phyloP scores from a whole-genome alignment of 73 alveolate genomes.

The Symbiodinium natans region DNA sequence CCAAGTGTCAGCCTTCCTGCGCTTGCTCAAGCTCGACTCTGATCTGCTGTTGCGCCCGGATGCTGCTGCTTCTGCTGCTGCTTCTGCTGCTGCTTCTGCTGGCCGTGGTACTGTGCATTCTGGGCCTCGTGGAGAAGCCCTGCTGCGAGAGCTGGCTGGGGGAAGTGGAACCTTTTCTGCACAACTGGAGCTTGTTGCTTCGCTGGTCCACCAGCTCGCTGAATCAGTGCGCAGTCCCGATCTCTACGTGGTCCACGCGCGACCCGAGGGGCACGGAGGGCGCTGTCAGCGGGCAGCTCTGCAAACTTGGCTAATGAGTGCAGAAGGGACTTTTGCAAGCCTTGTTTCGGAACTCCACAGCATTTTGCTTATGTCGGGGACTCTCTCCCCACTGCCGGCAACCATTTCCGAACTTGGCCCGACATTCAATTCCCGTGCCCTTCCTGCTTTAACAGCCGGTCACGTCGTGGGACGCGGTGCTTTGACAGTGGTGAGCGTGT shows the following conservation, averaged over 20 bases:
- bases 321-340: constrained; percentile 59
- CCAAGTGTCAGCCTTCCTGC: constrained; percentile 45
- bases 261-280: constrained; percentile 76
- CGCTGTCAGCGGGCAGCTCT: constrained; percentile 24
- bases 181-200: constrained; percentile 68
- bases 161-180: constrained; percentile 64
- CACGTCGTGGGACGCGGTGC: constrained; percentile 94
- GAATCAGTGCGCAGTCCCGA: constrained; percentile 56
- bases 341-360: constrained; percentile 86
- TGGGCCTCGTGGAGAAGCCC: constrained; percentile 71
- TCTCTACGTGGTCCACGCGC: constrained; percentile 56
- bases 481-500: constrained; percentile 94
- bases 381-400: constrained; percentile 96
- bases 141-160: constrained; percentile 56
- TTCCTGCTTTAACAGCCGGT: constrained; percentile 93
- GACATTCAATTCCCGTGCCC: constrained; percentile 60
- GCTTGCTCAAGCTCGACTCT: constrained; percentile 55
- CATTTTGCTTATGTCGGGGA: constrained; percentile 96
- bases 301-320: constrained; percentile 83
- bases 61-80: neutral
- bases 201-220: constrained; percentile 42
- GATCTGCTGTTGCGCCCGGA: constrained; percentile 53
- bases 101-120: neutral
- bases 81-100: neutral
- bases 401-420: constrained; percentile 94